Evolutionary conservation across 2,329 filamentous ascomycete genomes (phyloP).

Genomic region (Ceratocystis huliohia): DNA sequence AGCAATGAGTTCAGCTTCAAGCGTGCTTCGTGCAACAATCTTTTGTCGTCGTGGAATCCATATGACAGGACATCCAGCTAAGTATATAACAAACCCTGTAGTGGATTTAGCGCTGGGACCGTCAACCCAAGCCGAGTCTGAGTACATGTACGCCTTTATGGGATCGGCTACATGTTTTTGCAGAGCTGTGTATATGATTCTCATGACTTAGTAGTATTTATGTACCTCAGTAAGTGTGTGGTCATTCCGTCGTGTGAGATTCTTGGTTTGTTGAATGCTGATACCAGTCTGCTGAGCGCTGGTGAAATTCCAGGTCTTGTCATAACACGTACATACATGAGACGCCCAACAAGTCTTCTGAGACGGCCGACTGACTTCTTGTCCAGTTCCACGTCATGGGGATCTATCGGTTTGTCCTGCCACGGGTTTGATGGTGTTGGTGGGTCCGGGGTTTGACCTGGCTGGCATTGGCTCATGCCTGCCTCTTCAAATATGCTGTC

Average conservation of each 20-base stretch:
- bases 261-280: neutral
- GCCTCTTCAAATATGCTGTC: neutral
- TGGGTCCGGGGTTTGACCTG: neutral
- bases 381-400: neutral
- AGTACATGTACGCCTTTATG: no score
- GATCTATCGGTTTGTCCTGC: neutral
- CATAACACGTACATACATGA: neutral
- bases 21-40: no score
- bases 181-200: neutral
- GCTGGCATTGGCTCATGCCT: neutral
- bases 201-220: neutral
- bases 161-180: no score
- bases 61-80: no score
- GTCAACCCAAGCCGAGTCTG: no score
- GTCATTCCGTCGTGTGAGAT: neutral
- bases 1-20: no score
- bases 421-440: neutral
- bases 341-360: neutral
- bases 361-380: neutral
- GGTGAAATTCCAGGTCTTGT: neutral
- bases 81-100: no score
- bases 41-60: no score
- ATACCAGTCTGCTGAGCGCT: neutral
- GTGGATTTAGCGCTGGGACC: no score
- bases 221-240: neutral